Percentiles rank a stretch among this genome's conserved stretches.
phyloP scores from a whole-genome alignment of 345 rosid genomes.

The Eucalyptus tenuipes region DNA sequence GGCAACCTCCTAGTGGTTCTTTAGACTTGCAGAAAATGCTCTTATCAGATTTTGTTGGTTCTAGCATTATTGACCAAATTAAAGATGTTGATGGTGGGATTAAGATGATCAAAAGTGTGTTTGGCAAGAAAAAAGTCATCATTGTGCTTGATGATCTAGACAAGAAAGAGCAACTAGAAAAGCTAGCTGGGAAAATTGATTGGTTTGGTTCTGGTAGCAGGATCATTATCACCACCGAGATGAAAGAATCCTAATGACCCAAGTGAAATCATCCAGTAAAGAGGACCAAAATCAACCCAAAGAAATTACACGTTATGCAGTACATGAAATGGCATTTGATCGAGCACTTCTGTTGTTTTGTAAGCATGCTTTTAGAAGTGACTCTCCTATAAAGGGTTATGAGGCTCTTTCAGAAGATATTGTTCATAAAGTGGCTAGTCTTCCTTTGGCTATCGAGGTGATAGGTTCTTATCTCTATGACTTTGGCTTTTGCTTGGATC shows the following conservation, averaged over 20 bases:
- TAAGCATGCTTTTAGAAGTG: background rate
- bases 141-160: background rate
- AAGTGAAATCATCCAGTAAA: background rate
- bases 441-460: background rate
- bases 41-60: background rate
- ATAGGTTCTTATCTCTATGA: background rate
- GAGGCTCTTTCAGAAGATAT: accelerated
- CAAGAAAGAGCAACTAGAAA: background rate
- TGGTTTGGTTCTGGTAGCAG: slow-evolving; percentile 2
- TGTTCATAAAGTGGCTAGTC: background rate
- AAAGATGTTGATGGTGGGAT: background rate
- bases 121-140: background rate
- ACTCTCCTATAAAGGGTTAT: accelerated
- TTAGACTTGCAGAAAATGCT: background rate
- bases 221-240: background rate
- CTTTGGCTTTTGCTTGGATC: accelerated
- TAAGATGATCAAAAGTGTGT: background rate
- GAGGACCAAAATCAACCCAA: background rate
- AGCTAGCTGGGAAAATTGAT: background rate
- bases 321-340: accelerated
- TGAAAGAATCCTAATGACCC: background rate
- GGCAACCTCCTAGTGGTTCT: background rate
- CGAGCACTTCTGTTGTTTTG: background rate
- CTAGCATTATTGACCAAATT: background rate
- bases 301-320: background rate